Evolutionary conservation across 495 filamentous ascomycete genomes (phyloP), one percentile per base, ranked within the genome.

Genomic region (Aspergillus cavernicola): DNA sequence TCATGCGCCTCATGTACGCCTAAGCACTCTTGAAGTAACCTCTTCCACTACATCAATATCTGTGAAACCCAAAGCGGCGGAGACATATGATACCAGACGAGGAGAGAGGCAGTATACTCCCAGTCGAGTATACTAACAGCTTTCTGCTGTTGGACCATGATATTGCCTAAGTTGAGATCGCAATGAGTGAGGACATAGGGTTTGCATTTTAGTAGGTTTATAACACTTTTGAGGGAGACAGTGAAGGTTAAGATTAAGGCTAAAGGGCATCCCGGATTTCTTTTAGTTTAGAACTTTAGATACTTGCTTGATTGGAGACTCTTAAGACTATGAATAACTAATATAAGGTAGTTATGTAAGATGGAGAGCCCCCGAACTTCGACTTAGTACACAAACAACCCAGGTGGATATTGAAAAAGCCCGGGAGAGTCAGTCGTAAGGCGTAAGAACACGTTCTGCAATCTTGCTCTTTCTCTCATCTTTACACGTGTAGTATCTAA

Each of bases 401-500:
- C 8, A 40, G 4, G 19, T n/a, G n/a, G n/a, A n/a, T n/a, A n/a
- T n/a, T n/a, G n/a, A n/a, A n/a, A n/a, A n/a, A n/a, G n/a, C n/a
- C n/a, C n/a, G n/a, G n/a, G n/a, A n/a, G n/a, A n/a, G n/a, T n/a
- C n/a, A n/a, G n/a, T n/a, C n/a, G n/a, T n/a, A n/a, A n/a, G n/a
- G n/a, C n/a, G n/a, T n/a, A n/a, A n/a, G n/a, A n/a, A n/a, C n/a
- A n/a, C n/a, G n/a, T n/a, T n/a, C n/a, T n/a, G n/a, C n/a, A 24
- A 9, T 11, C 35, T 16, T 37, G 2, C 28, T 29, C 28, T n/a
- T 45, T 33, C 42, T 31, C 6, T 32, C 1, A 19, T 6, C 10
- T n/a, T 32, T 7, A 22, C 36, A 22, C 40, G 18, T 36, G 26
- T 24, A 15, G n/a, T 22, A 4, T 26, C 32, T 79, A 97, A 50